Conservation (phyloP, 2,329 filamentous ascomycete species). For the Fusarium staphyleae region DNA sequence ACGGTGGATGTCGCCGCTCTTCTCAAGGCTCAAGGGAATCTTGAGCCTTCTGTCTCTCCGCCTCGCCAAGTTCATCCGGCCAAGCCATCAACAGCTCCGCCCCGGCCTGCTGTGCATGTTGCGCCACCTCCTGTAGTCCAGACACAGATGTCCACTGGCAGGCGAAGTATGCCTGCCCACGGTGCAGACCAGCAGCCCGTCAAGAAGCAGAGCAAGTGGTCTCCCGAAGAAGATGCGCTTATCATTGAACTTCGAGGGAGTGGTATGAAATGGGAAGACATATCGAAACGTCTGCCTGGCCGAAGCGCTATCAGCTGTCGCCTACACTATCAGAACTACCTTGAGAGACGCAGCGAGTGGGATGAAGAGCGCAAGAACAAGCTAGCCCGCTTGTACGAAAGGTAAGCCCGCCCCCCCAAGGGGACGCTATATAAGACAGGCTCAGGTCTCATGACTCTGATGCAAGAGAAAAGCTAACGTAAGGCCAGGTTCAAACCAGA, state of each 20-base stretch:
- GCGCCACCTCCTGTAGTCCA: slow-evolving; percentile 43
- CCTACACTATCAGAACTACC: slow-evolving; percentile 95
- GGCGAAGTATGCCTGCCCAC: slow-evolving; percentile 54
- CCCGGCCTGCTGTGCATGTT: slow-evolving; percentile 39
- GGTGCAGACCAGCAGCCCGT: slow-evolving; percentile 73
- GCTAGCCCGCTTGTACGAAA: slow-evolving; percentile 90
- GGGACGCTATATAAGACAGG: background rate
- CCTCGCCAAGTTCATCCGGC: slow-evolving; percentile 42
- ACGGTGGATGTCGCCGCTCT: slow-evolving; percentile 96
- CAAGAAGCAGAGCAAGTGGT: slow-evolving; percentile 98
- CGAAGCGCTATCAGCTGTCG: slow-evolving; percentile 94
- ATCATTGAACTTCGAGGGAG: slow-evolving; percentile 90
- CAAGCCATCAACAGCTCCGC: slow-evolving; percentile 29
- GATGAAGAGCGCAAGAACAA: slow-evolving; percentile 98
- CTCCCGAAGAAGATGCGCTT: slow-evolving; percentile 86
- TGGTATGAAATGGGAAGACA: slow-evolving; percentile 99
- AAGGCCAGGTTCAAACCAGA: slow-evolving; percentile 85
- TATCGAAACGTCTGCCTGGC: slow-evolving; percentile 87
- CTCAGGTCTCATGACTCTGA: background rate
- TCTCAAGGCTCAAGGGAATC: slow-evolving; percentile 77
- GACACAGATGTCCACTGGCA: slow-evolving; percentile 43
- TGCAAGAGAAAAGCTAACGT: slow-evolving; percentile 25
- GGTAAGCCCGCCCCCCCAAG: slow-evolving; percentile 63
- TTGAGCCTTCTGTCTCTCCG: slow-evolving; percentile 68
- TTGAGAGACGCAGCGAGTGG: slow-evolving; percentile 92